Evolutionary conservation across 768 basidiomycete genomes (phyloP).

Genomic region (Galerina marginata): DNA sequence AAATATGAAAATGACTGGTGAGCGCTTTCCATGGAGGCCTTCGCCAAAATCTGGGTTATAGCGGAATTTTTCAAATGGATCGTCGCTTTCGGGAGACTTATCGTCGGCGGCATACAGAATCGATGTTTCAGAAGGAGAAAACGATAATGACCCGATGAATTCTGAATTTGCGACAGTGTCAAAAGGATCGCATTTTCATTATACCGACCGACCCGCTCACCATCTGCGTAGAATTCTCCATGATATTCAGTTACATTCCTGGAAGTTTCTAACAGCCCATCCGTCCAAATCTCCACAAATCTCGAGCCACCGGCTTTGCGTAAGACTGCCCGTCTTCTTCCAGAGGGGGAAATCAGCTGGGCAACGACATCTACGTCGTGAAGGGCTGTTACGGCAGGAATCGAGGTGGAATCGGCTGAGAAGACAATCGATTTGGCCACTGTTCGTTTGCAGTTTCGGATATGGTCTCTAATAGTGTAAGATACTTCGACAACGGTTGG

Average conservation of each 20-base stretch:
- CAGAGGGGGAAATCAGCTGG: constrained; percentile 47
- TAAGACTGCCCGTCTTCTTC: constrained; percentile 49
- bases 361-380: constrained; percentile 48
- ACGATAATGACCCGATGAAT: constrained; percentile 53
- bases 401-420: constrained; percentile 22
- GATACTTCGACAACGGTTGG: constrained; percentile 41
- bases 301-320: constrained; percentile 43
- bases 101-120: constrained; percentile 69
- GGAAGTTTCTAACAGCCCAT: constrained; percentile 46
- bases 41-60: constrained; percentile 72
- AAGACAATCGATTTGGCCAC: constrained; percentile 42
- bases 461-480: constrained; percentile 56
- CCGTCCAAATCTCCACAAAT: constrained; percentile 65
- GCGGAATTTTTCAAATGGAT: constrained; percentile 50
- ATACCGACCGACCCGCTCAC: constrained; percentile 33
- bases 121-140: constrained; percentile 56
- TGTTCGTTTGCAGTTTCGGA: constrained; percentile 51
- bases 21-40: constrained; percentile 54
- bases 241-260: constrained; percentile 64
- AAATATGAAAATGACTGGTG: constrained; percentile 60
- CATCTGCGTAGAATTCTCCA: constrained; percentile 66
- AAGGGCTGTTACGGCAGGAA: constrained; percentile 27
- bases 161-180: constrained; percentile 39
- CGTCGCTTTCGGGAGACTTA: constrained; percentile 36
- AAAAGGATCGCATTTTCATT: neutral